Percentiles rank a stretch among this genome's conserved stretches.
These are phyloP conservation scores for Cicer pinnatifidum DNA, from an alignment of 306 rosid genomes.

Conservation along the genomic window DNA sequence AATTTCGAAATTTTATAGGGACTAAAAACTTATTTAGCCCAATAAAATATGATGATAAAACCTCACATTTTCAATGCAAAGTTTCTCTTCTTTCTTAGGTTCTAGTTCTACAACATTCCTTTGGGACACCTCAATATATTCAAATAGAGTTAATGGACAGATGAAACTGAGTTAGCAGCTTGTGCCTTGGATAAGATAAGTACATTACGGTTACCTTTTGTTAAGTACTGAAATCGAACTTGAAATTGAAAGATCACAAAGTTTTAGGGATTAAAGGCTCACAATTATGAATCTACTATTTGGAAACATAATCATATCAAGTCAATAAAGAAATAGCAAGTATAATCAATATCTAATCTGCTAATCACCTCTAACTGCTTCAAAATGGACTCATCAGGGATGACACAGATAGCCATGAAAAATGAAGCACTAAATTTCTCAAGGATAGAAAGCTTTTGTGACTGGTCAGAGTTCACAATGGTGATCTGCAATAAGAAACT, in stretches of 20 bases:
- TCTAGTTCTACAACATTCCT: no score
- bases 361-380: slow-evolving; percentile 80
- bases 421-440: slow-evolving; percentile 65
- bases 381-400: slow-evolving; percentile 68
- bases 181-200: no score
- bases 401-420: slow-evolving; percentile 60
- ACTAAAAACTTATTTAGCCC: no score
- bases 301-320: not conserved
- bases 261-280: not conserved
- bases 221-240: not conserved
- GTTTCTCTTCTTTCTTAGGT: no score
- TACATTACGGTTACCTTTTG: not conserved
- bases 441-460: slow-evolving; percentile 56
- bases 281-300: not conserved
- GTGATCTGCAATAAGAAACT: slow-evolving; percentile 56
- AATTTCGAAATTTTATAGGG: no score
- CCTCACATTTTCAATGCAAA: not conserved
- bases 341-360: slow-evolving; percentile 8
- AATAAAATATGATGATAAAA: not conserved
- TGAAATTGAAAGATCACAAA: not conserved
- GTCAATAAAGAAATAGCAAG: slow-evolving; percentile 3
- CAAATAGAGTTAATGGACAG: no score
- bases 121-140: no score
- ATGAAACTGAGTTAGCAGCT: no score
- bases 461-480: slow-evolving; percentile 52